Evolutionary conservation across 306 rosid species (phyloP).

Genomic region (Rosa multiflora): DNA sequence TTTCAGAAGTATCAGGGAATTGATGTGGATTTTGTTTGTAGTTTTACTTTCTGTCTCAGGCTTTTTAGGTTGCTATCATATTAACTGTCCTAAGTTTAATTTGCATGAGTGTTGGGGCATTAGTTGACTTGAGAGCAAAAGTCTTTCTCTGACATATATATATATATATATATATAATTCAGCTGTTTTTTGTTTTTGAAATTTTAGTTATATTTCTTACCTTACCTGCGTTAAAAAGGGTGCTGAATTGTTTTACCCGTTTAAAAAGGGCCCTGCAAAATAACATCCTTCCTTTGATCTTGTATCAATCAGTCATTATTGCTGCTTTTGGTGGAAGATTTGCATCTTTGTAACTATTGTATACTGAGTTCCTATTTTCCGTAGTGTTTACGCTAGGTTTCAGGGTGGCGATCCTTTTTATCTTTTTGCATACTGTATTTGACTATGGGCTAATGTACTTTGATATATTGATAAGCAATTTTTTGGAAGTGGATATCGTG

Average conservation of each 20-base stretch:
- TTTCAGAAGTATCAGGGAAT: neutral
- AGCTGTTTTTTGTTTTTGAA: neutral
- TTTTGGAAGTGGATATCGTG: neutral
- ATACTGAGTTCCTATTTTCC: neutral
- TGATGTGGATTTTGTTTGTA: neutral
- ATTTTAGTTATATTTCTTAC: neutral
- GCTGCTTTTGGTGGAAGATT: neutral
- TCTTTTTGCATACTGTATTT: neutral
- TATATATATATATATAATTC: neutral
- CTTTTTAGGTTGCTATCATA: neutral
- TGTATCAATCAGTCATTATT: neutral
- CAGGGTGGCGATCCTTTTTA: neutral
- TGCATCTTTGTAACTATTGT: neutral
- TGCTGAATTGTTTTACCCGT: neutral
- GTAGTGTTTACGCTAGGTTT: neutral
- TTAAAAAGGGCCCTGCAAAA: neutral
- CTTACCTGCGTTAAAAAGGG: neutral
- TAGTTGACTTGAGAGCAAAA: neutral
- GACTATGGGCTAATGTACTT: neutral
- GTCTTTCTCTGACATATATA: neutral
- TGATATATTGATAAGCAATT: neutral
- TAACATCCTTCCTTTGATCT: neutral
- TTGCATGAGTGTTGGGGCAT: neutral
- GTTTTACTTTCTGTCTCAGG: neutral
- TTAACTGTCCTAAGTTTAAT: neutral